Conservation (phyloP, 805 yeast genomes). For the Candida insectorum region DNA sequence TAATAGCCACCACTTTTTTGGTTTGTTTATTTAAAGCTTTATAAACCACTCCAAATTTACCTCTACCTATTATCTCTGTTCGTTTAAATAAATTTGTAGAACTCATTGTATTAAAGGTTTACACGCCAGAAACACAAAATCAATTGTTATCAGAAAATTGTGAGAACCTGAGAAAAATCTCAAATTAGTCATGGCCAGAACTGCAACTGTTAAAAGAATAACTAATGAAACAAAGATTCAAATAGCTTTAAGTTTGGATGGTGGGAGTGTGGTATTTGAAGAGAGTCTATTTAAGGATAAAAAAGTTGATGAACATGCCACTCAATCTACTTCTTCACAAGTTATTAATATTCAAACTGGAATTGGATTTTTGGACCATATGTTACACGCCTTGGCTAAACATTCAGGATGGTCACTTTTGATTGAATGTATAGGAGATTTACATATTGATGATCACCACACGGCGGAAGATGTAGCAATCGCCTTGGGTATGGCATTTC, state of each 20-base stretch:
- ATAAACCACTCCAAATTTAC: conserved; percentile 95
- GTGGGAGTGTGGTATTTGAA: conserved; percentile 70
- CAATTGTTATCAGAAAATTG: too few relatives aligned
- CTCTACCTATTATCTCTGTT: conserved; percentile 90
- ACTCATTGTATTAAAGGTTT: conserved; percentile 4
- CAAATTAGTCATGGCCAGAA: conserved; percentile 5
- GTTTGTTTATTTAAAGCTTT: conserved; percentile 74
- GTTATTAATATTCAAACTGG: conserved; percentile 83
- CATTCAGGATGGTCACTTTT: conserved; percentile 95
- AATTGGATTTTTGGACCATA: conserved; percentile 92
- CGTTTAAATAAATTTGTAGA: conserved; percentile 41
- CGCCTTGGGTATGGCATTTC: conserved; percentile 86
- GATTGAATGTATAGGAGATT: conserved; percentile 88
- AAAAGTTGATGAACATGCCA: conserved; percentile 49
- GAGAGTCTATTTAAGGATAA: conserved; percentile 48
- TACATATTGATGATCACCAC: conserved; percentile 96
- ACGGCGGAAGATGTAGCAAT: conserved; percentile 95
- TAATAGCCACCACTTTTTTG: conserved; percentile 83
- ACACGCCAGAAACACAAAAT: too few relatives aligned
- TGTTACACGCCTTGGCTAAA: conserved; percentile 95
- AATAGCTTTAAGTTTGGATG: conserved; percentile 78
- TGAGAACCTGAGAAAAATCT: neutral
- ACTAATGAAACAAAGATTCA: conserved; percentile 95
- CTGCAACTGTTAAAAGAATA: conserved; percentile 57
- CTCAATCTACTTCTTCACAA: conserved; percentile 69